Percentiles rank a stretch among this genome's conserved stretches.
phyloP scores from a whole-genome alignment of 2,329 filamentous ascomycete genomes.

The Botryotinia narcissicola region DNA sequence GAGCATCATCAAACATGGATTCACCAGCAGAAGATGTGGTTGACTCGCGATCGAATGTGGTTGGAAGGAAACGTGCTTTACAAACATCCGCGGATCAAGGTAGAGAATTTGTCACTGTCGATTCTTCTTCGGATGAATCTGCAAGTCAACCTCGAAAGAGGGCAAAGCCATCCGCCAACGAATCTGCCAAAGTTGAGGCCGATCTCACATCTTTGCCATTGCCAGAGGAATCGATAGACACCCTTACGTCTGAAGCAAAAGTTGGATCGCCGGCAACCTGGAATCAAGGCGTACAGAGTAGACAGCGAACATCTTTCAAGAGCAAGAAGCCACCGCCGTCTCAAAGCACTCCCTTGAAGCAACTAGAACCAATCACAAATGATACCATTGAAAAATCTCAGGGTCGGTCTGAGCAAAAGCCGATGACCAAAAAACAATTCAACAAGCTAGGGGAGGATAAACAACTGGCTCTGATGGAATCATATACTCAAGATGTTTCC shows the following conservation, averaged over 20 bases:
- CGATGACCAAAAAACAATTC: background rate
- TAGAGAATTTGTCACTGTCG: conserved; percentile 10
- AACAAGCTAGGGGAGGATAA: background rate
- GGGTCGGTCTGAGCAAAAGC: background rate
- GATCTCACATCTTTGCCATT: conserved; percentile 8
- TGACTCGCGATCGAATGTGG: conserved; percentile 16
- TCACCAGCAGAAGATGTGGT: conserved; percentile 5
- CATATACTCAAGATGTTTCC: conserved; percentile 1
- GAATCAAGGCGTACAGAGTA: conserved; percentile 45
- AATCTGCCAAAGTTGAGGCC: background rate
- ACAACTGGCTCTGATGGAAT: background rate
- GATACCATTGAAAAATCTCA: background rate
- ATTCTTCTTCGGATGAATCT: conserved; percentile 19
- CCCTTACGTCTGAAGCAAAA: background rate
- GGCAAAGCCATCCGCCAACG: background rate
- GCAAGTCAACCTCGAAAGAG: conserved; percentile 10
- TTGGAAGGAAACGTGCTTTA: conserved; percentile 18
- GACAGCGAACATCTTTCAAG: conserved; percentile 44
- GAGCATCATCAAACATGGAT: conserved; percentile 5
- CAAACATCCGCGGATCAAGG: conserved; percentile 8
- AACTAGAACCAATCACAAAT: background rate
- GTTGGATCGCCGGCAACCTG: conserved; percentile 32
- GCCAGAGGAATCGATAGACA: background rate
- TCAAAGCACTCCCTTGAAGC: background rate
- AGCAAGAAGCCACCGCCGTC: conserved; percentile 17